phyloP scores from a whole-genome alignment of 1,139 yeast species.

The Zygoascus meyerae region DNA sequence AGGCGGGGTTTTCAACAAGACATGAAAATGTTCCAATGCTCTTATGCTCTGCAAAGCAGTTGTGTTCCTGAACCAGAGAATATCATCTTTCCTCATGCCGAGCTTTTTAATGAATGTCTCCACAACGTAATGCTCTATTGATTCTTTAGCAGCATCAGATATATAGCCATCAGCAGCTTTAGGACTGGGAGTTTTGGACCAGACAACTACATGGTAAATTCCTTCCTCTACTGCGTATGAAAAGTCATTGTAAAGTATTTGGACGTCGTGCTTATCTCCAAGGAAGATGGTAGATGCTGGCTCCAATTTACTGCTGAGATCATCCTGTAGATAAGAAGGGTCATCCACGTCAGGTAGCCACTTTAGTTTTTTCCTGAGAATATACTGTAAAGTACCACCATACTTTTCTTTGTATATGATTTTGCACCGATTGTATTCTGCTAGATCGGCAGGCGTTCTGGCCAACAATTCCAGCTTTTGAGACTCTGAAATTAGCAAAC shows the following conservation, averaged over 20 bases:
- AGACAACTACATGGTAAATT: conserved; percentile 38
- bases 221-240: conserved; percentile 37
- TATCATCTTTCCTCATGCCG: conserved; percentile 23
- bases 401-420: conserved; percentile 21
- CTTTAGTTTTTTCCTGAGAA: conserved; percentile 28
- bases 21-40: conserved; percentile 39
- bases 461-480: conserved; percentile 28
- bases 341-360: conserved; percentile 24
- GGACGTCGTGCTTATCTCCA: conserved; percentile 29
- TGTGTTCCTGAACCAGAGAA: conserved; percentile 40
- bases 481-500: conserved; percentile 5
- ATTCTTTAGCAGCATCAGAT: conserved; percentile 22
- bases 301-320: conserved; percentile 14
- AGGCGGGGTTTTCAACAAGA: conserved; percentile 29
- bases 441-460: conserved; percentile 33
- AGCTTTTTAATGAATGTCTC: conserved; percentile 26
- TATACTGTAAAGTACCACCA: conserved; percentile 32
- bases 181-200: conserved; percentile 36
- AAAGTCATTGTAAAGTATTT: conserved; percentile 36
- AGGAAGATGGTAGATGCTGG: conserved; percentile 23
- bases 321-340: background rate
- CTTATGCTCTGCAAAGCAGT: conserved; percentile 36
- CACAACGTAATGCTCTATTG: conserved; percentile 29
- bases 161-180: conserved; percentile 27
- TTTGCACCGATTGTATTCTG: conserved; percentile 32